Evolutionary conservation across 495 filamentous ascomycete genomes (phyloP), one percentile per base, ranked within the genome.

Genomic region (Penicillium manginii): DNA sequence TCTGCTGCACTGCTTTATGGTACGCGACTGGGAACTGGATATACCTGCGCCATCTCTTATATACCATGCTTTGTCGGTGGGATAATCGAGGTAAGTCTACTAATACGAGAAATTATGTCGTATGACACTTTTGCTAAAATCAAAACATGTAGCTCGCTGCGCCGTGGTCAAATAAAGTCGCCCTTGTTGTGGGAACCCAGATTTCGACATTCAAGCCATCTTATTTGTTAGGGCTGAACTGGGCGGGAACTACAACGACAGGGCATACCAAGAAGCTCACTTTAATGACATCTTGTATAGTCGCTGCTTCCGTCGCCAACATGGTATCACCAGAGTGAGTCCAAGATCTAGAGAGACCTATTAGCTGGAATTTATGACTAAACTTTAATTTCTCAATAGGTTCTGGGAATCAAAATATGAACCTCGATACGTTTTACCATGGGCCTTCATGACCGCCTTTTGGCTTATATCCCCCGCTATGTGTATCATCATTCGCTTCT

Each of bases 401-500:
- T 58, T 58, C 23, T 58, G 55, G 55, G 32, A 58, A 51, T 32
- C 55, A 4, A 58, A 58, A 32, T 51, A 58, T n/a, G n/a, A 32
- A 21, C 55, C 55, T 12, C 55, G 22, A 35, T 50, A 58, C 21
- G 35, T 45, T 1, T 47, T 58, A 8, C 46, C 55, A 3, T 58
- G 55, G 55, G 47, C 46, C 15, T 58, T 58, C 26, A 58, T 58
- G 55, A 58, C 55, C 4, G 55, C 55, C 23, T 58, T 58, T 32
- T 58, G 46, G 55, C 7, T 51, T 14, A 58, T 58, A 11, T 58
- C 55, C 8, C 55, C 46, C 17, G 22, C 50, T 4, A 58, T 58
- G 55, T 58, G 55, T 18, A 50, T 58, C n/a, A 52, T 58, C 48
- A 58, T 58, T 29, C 46, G 55, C 15, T 58, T 58, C 22, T 58